Percentiles rank a stretch among this genome's conserved stretches.
Evolutionary conservation across 306 rosid genomes (phyloP).

Genomic region (Inga laurina): DNA sequence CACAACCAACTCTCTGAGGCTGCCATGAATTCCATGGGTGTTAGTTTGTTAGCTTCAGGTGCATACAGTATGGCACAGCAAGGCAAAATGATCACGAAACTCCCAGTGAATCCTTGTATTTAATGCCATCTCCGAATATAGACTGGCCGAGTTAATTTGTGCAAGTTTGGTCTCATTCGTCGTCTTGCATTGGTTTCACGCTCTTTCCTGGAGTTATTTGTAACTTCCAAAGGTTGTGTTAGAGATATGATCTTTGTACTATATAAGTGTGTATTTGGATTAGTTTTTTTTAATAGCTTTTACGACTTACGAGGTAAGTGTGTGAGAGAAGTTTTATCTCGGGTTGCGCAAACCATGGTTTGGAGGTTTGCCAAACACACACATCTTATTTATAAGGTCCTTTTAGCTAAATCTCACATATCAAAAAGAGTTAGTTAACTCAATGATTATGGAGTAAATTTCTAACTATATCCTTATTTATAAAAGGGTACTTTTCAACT

Average conservation of each 20-base stretch:
- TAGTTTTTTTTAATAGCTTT: too few relatives aligned
- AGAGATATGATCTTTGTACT: background rate
- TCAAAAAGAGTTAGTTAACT: too few relatives aligned
- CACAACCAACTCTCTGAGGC: background rate
- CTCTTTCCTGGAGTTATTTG: background rate
- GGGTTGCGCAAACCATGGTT: too few relatives aligned
- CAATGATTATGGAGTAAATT: too few relatives aligned
- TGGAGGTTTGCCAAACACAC: too few relatives aligned
- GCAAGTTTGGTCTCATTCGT: background rate
- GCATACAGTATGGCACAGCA: background rate
- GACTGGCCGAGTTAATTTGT: background rate
- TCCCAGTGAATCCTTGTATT: background rate
- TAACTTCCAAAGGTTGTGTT: background rate
- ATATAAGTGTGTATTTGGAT: too few relatives aligned
- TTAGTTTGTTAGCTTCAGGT: background rate
- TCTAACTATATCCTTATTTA: too few relatives aligned
- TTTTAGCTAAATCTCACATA: too few relatives aligned
- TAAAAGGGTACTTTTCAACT: too few relatives aligned
- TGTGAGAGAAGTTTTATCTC: too few relatives aligned
- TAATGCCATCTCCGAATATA: background rate
- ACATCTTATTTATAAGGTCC: too few relatives aligned
- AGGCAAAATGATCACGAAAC: background rate
- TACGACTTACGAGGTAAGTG: too few relatives aligned
- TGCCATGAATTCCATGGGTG: background rate
- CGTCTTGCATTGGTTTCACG: background rate